phyloP scores from a whole-genome alignment of 345 rosid genomes.

The Melastoma malabathricum region DNA sequence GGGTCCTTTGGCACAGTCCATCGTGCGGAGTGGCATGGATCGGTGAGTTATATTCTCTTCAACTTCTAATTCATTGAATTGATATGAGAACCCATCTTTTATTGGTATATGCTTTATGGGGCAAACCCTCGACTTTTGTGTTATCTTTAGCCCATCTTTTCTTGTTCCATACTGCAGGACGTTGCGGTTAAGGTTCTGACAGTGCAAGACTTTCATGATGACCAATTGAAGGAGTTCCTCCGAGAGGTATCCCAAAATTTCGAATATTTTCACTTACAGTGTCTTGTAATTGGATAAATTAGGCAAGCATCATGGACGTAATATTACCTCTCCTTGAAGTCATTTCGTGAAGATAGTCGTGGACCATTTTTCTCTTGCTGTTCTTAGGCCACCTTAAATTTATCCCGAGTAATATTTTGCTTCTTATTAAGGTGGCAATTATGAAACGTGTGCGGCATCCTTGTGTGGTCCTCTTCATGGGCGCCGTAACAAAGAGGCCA shows the following conservation, averaged over 20 bases:
- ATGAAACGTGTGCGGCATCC: constrained; percentile 98
- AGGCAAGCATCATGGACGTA: neutral
- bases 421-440: constrained; percentile 57
- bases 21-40: constrained; percentile 99
- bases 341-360: neutral
- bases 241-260: constrained; percentile 48
- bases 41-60: constrained; percentile 37
- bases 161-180: constrained; percentile 37
- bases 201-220: constrained; percentile 81
- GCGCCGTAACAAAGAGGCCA: constrained; percentile 86
- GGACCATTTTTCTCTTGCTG: neutral
- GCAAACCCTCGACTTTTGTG: neutral
- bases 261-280: neutral
- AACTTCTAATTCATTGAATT: neutral
- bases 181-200: constrained; percentile 87
- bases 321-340: neutral
- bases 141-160: neutral
- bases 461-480: constrained; percentile 97
- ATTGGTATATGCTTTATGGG: constrained; percentile 3
- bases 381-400: neutral
- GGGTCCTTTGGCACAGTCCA: constrained; percentile 98
- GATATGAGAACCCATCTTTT: neutral
- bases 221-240: constrained; percentile 75
- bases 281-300: neutral
- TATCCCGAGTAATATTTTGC: constrained; percentile 1